These are phyloP conservation scores for Papilionanthe hybrid DNA, from an alignment of 116 monocot species.

Conservation along the genomic window DNA sequence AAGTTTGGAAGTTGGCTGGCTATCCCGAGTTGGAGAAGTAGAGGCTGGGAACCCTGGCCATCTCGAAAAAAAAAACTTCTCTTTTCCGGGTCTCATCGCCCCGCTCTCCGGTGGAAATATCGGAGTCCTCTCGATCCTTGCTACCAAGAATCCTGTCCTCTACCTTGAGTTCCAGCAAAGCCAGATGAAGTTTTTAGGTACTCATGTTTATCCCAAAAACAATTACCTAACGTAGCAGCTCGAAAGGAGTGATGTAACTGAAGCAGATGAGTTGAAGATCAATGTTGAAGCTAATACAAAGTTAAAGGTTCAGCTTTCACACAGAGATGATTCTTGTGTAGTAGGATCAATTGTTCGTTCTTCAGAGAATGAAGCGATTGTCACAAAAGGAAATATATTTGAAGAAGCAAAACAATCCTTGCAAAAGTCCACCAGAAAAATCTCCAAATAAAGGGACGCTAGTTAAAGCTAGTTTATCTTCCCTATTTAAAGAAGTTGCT, in stretches of 20 bases:
- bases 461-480: too few species aligned
- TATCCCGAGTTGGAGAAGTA: conserved; percentile 46
- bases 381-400: too few species aligned
- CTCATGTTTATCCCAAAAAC: conserved; percentile 92
- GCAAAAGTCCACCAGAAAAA: too few species aligned
- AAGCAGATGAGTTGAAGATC: too few species aligned
- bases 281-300: too few species aligned
- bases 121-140: conserved; percentile 78
- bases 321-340: too few species aligned
- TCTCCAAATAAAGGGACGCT: too few species aligned
- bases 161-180: conserved; percentile 96
- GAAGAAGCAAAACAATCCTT: too few species aligned
- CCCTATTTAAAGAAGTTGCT: too few species aligned
- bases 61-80: conserved; percentile 61
- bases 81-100: conserved; percentile 77
- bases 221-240: conserved; percentile 88
- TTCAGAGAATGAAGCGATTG: too few species aligned
- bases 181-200: conserved; percentile 85
- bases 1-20: conserved; percentile 25
- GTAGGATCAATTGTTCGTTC: too few species aligned
- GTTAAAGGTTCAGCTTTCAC: too few species aligned
- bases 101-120: conserved; percentile 65
- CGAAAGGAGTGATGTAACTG: conserved; percentile 54
- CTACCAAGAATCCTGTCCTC: conserved; percentile 67
- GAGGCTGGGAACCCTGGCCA: conserved; percentile 52